phyloP scores from a whole-genome alignment of 345 rosid genomes.

The Hypericum perforatum region DNA sequence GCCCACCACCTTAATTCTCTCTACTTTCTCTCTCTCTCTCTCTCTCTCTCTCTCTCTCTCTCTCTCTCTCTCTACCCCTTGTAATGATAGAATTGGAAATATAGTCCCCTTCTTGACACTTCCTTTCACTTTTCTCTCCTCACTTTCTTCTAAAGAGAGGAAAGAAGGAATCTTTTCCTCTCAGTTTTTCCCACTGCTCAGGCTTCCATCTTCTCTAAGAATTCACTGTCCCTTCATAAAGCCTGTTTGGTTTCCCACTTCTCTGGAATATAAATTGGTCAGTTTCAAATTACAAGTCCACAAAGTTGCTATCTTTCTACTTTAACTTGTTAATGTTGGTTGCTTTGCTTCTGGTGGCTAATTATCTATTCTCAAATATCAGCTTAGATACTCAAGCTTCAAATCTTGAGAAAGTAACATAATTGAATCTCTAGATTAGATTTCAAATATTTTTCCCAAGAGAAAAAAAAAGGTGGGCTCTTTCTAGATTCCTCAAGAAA shows the following conservation, averaged over 20 bases:
- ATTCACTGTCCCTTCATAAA: slow-evolving; percentile 6
- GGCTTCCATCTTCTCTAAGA: neutral
- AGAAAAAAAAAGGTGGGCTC: slow-evolving; percentile 25
- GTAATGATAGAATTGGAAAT: neutral
- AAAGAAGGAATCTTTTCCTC: slow-evolving; percentile 12
- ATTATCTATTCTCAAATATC: no score
- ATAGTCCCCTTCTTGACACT: neutral
- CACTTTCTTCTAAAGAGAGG: slow-evolving; percentile 11
- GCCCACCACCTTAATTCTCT: slow-evolving; percentile 24
- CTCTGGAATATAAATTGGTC: slow-evolving; percentile 6
- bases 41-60: neutral
- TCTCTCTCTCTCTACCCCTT: neutral
- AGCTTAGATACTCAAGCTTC: slow-evolving; percentile 10
- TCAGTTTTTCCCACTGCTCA: slow-evolving; percentile 10
- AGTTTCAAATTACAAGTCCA: neutral
- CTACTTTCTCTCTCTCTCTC: slow-evolving; percentile 11
- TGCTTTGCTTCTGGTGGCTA: no score
- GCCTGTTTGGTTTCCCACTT: slow-evolving; percentile 13
- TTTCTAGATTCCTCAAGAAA: slow-evolving; percentile 45
- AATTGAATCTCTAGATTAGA: neutral
- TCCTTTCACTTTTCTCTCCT: slow-evolving; percentile 1
- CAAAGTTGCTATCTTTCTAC: no score
- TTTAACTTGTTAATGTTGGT: no score
- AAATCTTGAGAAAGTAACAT: neutral
- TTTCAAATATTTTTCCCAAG: slow-evolving; percentile 8